Conservation (phyloP, 2,329 filamentous ascomycete genomes). For the Talaromyces sp. region DNA sequence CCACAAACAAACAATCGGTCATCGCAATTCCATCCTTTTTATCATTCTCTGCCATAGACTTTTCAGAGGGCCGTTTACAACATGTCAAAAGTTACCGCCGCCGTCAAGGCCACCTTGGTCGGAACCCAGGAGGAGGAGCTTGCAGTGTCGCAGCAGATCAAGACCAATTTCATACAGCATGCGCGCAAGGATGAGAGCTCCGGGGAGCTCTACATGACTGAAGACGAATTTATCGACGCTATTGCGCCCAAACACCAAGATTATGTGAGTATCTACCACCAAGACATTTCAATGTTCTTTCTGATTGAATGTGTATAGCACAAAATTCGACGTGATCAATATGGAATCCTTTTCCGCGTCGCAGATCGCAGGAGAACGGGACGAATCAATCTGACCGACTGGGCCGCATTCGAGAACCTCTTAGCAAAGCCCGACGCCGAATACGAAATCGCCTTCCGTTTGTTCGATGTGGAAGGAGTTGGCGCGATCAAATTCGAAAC, state of each 20-base stretch:
- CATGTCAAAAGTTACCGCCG: constrained; percentile 60
- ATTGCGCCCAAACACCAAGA: constrained; percentile 84
- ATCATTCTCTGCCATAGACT: not conserved
- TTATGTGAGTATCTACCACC: constrained; percentile 66
- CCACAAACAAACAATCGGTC: not conserved
- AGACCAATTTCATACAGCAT: constrained; percentile 71
- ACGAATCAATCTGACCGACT: constrained; percentile 77
- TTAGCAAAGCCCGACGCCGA: constrained; percentile 93
- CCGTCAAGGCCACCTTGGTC: constrained; percentile 76
- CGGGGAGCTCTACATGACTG: constrained; percentile 76
- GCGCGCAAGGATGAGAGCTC: constrained; percentile 71
- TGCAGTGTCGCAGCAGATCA: constrained; percentile 71
- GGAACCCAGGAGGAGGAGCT: constrained; percentile 57
- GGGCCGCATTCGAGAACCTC: constrained; percentile 91
- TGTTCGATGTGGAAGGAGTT: constrained; percentile 84
- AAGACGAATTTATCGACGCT: constrained; percentile 85
- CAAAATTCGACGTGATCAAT: constrained; percentile 96
- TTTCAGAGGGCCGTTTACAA: not conserved
- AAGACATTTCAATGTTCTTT: not conserved
- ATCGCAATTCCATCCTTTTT: not conserved
- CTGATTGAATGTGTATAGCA: constrained; percentile 58
- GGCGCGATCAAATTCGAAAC: constrained; percentile 87
- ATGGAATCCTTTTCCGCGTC: constrained; percentile 86
- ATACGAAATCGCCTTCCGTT: constrained; percentile 96
- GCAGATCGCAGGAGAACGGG: constrained; percentile 77